phyloP scores from a whole-genome alignment of 345 rosid species.

The Reutealis trisperma region DNA sequence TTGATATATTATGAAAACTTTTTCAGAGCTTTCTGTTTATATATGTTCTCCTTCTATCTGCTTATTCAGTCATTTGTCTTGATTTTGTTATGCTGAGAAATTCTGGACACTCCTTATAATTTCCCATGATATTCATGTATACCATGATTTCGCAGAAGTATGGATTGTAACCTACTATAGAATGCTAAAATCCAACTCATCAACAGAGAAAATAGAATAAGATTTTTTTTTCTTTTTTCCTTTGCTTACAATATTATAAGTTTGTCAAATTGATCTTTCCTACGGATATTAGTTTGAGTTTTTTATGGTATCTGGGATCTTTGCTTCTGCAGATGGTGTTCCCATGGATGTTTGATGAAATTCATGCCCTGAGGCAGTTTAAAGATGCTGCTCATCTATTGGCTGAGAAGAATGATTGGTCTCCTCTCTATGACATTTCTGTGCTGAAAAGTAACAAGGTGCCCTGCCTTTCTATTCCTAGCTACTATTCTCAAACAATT shows the following conservation, averaged over 20 bases:
- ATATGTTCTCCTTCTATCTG: not conserved
- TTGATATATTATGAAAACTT: not conserved
- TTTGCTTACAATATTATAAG: not conserved
- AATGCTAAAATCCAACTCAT: not conserved
- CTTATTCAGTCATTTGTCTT: not conserved
- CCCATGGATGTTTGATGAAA: constrained; percentile 95
- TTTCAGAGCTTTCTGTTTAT: not conserved
- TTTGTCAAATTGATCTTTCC: not conserved
- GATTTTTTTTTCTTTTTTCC: too few species aligned
- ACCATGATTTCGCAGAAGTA: not conserved
- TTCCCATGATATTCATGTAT: too few species aligned
- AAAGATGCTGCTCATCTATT: constrained; percentile 64
- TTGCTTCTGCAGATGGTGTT: constrained; percentile 56
- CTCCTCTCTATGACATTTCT: constrained; percentile 55
- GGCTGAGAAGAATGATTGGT: constrained; percentile 87
- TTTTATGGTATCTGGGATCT: constrained; percentile 1
- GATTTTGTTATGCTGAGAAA: not conserved
- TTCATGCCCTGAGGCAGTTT: constrained; percentile 67
- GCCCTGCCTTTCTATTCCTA: not conserved
- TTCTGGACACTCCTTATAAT: not conserved
- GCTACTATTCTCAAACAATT: not conserved
- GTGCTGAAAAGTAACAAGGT: constrained; percentile 67
- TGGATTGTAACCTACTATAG: not conserved
- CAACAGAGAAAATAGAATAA: not conserved
- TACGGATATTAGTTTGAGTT: not conserved